Evolutionary conservation across 768 basidiomycete genomes (phyloP), one percentile per base, ranked within the genome.

Genomic region (Lactarius akahatsu): DNA sequence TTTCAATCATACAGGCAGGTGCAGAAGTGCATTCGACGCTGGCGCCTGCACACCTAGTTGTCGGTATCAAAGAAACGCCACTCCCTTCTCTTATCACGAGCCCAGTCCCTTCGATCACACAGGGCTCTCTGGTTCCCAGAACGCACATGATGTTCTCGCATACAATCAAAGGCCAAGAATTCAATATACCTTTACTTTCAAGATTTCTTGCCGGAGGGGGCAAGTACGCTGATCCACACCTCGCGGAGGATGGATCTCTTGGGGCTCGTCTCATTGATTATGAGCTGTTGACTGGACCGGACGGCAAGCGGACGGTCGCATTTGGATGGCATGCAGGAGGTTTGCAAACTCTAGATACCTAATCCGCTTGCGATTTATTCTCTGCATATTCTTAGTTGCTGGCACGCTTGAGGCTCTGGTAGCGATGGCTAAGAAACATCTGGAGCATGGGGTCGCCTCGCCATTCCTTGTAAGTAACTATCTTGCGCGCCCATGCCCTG

Each of bases 251-350:
- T 11, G 45, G 56, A n/a, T 55, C 40, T 28, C 30, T 40, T 43
- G 73, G 79, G 5, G 83, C 87, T 1, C 79, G 83, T 2, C 76
- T 96, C 16, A 82, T 97, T 61, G 95, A 97, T 75, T 95, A 92
- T 71, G 95, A 97, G 72, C 83, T 95, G 3, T 77, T 97, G 30
- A 89, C 85, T 2, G 83, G 78, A 28, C 67, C 74, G 5, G 77
- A 79, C 30, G 90, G 88, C 4, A 90, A 90, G 74, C 80, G 95
- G 26, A 90, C 89, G 0, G 92, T 95, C 20, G 94, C 89, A 0
- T 96, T 97, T 78, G 95, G 94, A 1, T 94, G 88, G 87, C 93
- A 89, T 71, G 95, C 95, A 0, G 95, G 95, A 76, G 90, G 92
- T 92, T 65, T 59, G 85, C 71, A 30, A 26, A 36, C 0, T 57